Evolutionary conservation across 2,329 filamentous ascomycete species (phyloP).

Genomic region (Helotiales sp.): DNA sequence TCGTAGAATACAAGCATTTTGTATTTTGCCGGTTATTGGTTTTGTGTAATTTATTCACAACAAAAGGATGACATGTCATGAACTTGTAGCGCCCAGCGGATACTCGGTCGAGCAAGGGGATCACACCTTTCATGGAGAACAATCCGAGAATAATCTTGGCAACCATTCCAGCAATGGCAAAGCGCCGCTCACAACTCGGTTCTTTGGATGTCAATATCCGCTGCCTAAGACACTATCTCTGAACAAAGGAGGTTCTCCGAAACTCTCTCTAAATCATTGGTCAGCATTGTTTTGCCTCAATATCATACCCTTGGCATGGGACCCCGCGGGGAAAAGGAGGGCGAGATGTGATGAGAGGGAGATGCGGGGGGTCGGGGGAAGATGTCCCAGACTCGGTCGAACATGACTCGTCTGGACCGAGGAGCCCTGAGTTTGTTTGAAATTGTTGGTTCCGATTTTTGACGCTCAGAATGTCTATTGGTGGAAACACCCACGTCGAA

Average conservation of each 20-base stretch:
- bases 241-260: neutral
- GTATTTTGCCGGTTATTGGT: neutral
- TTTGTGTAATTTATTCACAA: neutral
- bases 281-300: neutral
- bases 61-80: neutral
- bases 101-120: neutral
- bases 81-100: neutral
- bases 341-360: neutral
- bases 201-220: neutral
- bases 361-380: neutral
- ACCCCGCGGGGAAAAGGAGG: slow-evolving; percentile 3
- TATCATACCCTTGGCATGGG: neutral
- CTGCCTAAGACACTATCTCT: neutral
- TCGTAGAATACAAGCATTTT: neutral
- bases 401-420: slow-evolving; percentile 1
- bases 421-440: neutral
- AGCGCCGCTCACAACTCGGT: neutral
- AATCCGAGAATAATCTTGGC: neutral
- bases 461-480: neutral
- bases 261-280: neutral
- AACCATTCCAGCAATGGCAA: neutral
- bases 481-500: slow-evolving; percentile 3
- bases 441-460: neutral
- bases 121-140: neutral
- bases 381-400: neutral